These are phyloP conservation scores for Yamagishiella unicocca DNA, from an alignment of 139 green algal genomes.

Conservation along the genomic window DNA sequence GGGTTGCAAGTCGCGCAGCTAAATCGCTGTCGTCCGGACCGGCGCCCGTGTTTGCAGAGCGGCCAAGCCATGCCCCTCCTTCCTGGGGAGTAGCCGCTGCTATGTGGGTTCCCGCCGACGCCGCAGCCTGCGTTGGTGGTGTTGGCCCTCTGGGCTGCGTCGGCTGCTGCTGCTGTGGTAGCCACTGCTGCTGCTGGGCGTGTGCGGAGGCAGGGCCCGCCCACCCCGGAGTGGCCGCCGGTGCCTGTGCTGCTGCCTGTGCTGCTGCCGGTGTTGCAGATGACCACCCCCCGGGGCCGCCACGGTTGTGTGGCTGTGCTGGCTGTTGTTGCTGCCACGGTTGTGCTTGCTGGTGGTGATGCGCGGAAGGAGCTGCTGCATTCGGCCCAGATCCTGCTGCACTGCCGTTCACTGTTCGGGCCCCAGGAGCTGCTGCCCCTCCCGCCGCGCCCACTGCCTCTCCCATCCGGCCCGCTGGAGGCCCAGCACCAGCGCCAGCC, in stretches of 20 bases:
- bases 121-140: background rate
- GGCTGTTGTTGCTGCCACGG: background rate
- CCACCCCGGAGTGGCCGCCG: too few species aligned
- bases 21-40: background rate
- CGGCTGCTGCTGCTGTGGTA: background rate
- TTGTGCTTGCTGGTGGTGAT: background rate
- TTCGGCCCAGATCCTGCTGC: background rate
- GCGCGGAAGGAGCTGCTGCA: background rate
- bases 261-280: background rate
- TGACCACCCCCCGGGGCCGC: background rate
- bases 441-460: background rate
- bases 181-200: background rate
- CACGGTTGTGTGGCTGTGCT: background rate
- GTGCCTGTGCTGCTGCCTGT: background rate
- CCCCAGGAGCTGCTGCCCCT: too few species aligned
- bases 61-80: constrained; percentile 1
- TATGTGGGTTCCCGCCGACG: background rate
- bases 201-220: too few species aligned
- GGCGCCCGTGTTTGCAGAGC: background rate
- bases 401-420: too few species aligned
- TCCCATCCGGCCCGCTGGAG: background rate
- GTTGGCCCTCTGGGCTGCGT: background rate
- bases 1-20: too few species aligned
- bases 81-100: background rate
- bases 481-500: background rate